Base-by-base conservation (phyloP, 306 rosid genomes). In the Corylus avellana region DNA sequence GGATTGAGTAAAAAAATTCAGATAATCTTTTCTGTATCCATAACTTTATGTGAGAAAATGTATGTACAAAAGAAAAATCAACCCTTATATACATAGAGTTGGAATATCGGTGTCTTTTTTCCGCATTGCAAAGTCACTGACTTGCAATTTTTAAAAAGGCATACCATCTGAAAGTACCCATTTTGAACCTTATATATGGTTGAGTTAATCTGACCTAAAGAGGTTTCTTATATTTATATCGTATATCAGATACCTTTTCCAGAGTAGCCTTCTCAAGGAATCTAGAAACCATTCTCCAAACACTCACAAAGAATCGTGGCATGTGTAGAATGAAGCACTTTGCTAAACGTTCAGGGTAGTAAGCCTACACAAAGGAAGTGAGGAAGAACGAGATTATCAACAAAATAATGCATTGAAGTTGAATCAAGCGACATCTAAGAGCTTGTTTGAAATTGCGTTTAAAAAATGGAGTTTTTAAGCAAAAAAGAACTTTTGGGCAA, bases 321-420 rank as follows among this genome's bases (percentile, higher is more conserved):
- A 94, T 94, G 85, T 86, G 58, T 77, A 94, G 72, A 76, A 94
- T 78, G 85, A 80, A 94, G 68, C 87, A 86, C 83, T 86, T 94
- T 3, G 87, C 88, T 67, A 94, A 83, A 57, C 98, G 97, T 79
- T 94, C 98, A 7, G 98, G 98, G 89, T 94, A 94, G 83, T 94
- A 95, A 73, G 89, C 84, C 98, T 95, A 87, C 76, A 88, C 62
- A 56, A 70, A 71, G 4, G 6, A 72, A 72, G 37, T 29, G 74
- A 22, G 35, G 14, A 2, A 9, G 17, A 53, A 35, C 0, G 8
- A 8, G 35, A 56, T 48, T 54, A 39, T 46, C 75, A 78, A 81
- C 51, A 75, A 58, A 10, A 9, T 14, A 44, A 57, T 37, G 49
- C 44, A 54, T 47, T 27, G 46, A 63, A 55, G 42, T 35, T 50